Base-by-base conservation (phyloP, 2,329 filamentous ascomycete species). In the Trichophyton rubrum region DNA sequence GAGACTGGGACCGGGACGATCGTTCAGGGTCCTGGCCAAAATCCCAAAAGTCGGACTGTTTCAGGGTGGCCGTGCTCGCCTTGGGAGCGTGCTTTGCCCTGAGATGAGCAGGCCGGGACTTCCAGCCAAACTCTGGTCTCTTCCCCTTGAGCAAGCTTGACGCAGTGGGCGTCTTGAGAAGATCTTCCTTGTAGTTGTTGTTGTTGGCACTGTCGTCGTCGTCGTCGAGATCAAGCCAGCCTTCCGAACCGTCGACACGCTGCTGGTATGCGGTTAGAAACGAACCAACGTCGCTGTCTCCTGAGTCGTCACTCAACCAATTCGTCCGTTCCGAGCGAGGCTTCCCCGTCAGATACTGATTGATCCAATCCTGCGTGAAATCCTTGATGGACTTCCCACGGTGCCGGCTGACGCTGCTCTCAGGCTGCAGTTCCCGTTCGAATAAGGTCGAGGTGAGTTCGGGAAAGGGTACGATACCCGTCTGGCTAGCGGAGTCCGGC, bases 331-430 rank as follows among this genome's bases (percentile, higher is more conserved):
- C 88, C 35, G 81, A 82, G 66, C 84, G 81, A 65, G 80, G 80
- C 66, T 86, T 83, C 64, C 82, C 82, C n/a, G 85, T 82, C n/a
- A 89, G 85, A 69, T 91, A 89, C 63, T 89, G 87, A 63, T 88
- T 86, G 66, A 93, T 90, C 89, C 89, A 92, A 77, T 90, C 87
- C 72, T 91, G 87, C 0, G 87, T 90, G 59, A 91, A 80, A 62
- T 86, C 84, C 64, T 71, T 70, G 61, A 74, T 74, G 1, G 74
- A 72, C 56, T 71, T 72, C 30, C 68, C 71, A 61, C 64, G 68
- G 64, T 67, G 68, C 40, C 61, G 58, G 49, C 57, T 43, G 13
- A 56, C 24, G 45, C 61, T 63, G 38, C 61, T 63, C 17, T 68
- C 65, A 24, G 68, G 68, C 41, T 62, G 56, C 33, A 63, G 57